Evolutionary conservation across 768 basidiomycete genomes (phyloP), one percentile per base, ranked within the genome.

Genomic region (Serendipita vermifera): DNA sequence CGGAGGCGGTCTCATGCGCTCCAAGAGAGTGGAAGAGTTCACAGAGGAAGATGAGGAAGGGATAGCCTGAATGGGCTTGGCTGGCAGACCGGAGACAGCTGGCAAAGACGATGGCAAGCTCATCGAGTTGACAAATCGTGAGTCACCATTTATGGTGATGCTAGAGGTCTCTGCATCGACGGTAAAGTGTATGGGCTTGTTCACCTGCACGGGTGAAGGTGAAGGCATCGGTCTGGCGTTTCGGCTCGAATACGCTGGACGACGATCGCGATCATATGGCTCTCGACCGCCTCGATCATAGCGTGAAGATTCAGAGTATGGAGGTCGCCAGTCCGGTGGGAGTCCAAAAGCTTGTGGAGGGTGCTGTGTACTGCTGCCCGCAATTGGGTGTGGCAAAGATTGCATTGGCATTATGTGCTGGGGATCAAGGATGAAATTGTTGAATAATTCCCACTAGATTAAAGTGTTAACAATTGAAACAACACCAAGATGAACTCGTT

Each of bases 381-480:
- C 71, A 22, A 73, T 65, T 39, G 78, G 74, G 57, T n/a, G n/a
- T n/a, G 87, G 89, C 58, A 86, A 81, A 65, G 89, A 87, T 22
- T 79, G 76, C 69, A 88, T 85, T 5, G 87, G 86, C 63, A 86
- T 85, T 59, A 96, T 85, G 61, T 83, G 86, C 63, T 92, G 87
- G 56, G 96, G 94, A 72, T 98, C 96, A 57, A 98, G 80, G 29
- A 87, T 90, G 68, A 94, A 99, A 68, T 86, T 91, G 69, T 98
- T 97, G 75, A 91, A 92, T 69, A 85, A 89, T 33, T 86, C 78
- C 58, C 93, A 66, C 91, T 93, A 62, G 51, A 46, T 57, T 14
- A 43, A 17, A 26, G 51, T 54, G 35, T 17, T 13, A 57, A 29
- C 20, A 55, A 24, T 26, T 27, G 38, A 26, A 31, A 57, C 53